Evolutionary conservation across 2,329 filamentous ascomycete species (phyloP).

Genomic region (Trichoderma arundinaceum): DNA sequence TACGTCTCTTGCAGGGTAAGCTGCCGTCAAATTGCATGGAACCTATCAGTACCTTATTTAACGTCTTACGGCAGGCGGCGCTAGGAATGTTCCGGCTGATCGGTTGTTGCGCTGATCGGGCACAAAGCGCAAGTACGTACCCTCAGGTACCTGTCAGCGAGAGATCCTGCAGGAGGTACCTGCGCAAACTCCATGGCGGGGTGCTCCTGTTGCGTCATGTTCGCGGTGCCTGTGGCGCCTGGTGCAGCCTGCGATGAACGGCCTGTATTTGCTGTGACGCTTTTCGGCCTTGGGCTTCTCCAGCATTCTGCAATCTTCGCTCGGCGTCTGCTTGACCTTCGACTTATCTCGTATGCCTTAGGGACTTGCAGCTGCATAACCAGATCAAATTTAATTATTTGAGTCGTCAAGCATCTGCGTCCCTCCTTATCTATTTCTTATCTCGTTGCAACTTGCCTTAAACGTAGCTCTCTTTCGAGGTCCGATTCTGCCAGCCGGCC

Average conservation of each 20-base stretch:
- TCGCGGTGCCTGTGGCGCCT: constrained; percentile 38
- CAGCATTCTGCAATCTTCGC: background rate
- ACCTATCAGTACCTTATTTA: no score
- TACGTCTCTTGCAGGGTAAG: background rate
- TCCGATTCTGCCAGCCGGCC: constrained; percentile 8
- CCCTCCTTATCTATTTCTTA: background rate
- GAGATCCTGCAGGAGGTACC: constrained; percentile 21
- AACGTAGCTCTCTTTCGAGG: background rate
- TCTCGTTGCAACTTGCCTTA: background rate
- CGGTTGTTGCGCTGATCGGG: constrained; percentile 7
- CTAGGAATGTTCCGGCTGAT: constrained; percentile 25
- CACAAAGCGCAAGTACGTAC: background rate
- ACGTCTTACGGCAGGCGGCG: no score
- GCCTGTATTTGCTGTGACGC: background rate
- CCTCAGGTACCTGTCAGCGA: constrained; percentile 22
- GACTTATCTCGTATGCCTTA: background rate
- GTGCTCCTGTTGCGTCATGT: constrained; percentile 43
- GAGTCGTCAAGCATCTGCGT: background rate
- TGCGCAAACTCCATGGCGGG: constrained; percentile 23
- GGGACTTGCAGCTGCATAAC: background rate
- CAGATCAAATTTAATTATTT: background rate
- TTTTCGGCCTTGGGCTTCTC: background rate
- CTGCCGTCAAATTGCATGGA: no score
- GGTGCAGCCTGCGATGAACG: background rate
- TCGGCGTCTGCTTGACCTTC: background rate